Evolutionary conservation across 441 rosid species (phyloP), one percentile per base, ranked within the genome.

Genomic region (Jatropha podagrica): DNA sequence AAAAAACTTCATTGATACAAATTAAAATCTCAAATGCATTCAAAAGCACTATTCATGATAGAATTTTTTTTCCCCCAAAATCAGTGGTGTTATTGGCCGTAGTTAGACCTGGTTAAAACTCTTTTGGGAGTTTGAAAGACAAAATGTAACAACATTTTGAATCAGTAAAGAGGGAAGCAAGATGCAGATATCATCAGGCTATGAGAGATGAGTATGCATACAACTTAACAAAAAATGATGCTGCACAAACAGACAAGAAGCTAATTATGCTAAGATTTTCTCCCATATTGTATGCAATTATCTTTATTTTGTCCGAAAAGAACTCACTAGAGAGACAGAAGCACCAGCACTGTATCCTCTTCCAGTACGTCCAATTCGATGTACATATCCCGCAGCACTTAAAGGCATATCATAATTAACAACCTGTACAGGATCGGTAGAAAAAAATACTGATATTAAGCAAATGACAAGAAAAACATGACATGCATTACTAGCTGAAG

Each of bases 301-400:
- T 67, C 65, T 55, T 65, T 69, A 76, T 59, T 51, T 65, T 59
- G 69, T 41, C 18, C 2, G 44, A 60, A 38, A 17, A 44, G 10
- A 84, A 86, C 97, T 89, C 81, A 96, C 99, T 54, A 96, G 90
- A 76, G 97, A 94, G 64, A 96, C 78, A 4, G 97, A 88, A 62
- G 90, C 77, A 62, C 97, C 99, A 17, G 85, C 89, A 77, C 79
- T 85, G 82, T 88, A 88, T 77, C 96, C 99, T 85, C 98, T 88
- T 84, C 97, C 99, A 72, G 98, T 94, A 60, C 97, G 97, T 64
- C 99, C 98, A 84, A 96, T 94, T 75, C 99, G 89, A 86, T 94
- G 99, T 18, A 92, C 85, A 81, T 96, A 96, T 65, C 97, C 97
- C 8, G 82, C 83, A 56, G 82, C 91, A 86, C 76, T 86, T 76